A percentile compares a stretch with the other conserved stretches of the same genome.
phyloP scores from a whole-genome alignment of 2,329 filamentous ascomycete species.

The Verticillium dahliae region DNA sequence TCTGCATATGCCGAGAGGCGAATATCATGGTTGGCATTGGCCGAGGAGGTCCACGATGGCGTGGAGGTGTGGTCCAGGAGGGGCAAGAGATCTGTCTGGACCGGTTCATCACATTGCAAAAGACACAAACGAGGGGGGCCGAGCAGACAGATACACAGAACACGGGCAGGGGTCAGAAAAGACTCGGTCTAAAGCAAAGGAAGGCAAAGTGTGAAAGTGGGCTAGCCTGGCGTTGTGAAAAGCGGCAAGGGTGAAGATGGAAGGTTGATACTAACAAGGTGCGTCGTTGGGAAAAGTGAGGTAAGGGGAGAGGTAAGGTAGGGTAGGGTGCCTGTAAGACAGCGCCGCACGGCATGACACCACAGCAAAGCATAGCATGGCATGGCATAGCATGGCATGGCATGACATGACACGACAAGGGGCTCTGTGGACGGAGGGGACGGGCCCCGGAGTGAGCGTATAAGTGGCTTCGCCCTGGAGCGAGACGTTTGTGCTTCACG shows the following conservation, averaged over 20 bases:
- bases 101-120: neutral
- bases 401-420: slow-evolving; percentile 4
- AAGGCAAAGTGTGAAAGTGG: slow-evolving; percentile 1
- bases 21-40: slow-evolving; percentile 18
- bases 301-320: neutral
- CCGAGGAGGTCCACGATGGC: slow-evolving; percentile 19
- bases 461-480: neutral
- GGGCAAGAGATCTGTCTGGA: slow-evolving; percentile 11
- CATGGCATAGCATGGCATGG: neutral
- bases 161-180: neutral
- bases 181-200: slow-evolving; percentile 11
- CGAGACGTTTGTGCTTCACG: neutral
- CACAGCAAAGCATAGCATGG: neutral
- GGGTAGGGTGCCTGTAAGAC: neutral
- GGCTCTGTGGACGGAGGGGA: slow-evolving; percentile 10
- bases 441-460: slow-evolving; percentile 1
- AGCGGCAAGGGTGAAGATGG: neutral
- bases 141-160: neutral
- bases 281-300: neutral
- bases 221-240: neutral
- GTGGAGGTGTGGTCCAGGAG: slow-evolving; percentile 16
- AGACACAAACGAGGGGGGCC: neutral
- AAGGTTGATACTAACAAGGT: neutral
- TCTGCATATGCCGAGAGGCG: slow-evolving; percentile 33
- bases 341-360: neutral